These are phyloP conservation scores for Graphiopsis chlorocephala DNA, from an alignment of 2,329 filamentous ascomycete species.

Conservation along the genomic window DNA sequence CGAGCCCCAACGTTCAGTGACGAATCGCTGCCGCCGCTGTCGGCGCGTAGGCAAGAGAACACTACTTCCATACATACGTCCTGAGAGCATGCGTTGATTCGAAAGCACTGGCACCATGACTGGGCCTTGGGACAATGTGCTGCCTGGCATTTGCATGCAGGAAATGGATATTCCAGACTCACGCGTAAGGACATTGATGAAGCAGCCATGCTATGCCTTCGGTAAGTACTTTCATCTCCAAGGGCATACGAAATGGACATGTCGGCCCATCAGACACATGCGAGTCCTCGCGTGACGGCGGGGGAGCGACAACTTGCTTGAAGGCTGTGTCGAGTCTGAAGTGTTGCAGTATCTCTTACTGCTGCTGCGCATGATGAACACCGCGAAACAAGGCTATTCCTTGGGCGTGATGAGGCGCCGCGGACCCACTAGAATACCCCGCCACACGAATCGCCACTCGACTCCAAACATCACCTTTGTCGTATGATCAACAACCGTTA, in stretches of 20 bases:
- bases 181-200: too few relatives aligned
- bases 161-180: neutral
- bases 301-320: neutral
- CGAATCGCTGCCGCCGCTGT: neutral
- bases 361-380: neutral
- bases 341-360: neutral
- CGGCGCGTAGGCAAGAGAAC: neutral
- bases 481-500: slow-evolving; percentile 8
- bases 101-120: neutral
- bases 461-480: slow-evolving; percentile 1
- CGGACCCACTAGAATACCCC: slow-evolving; percentile 1
- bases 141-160: neutral
- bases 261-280: neutral
- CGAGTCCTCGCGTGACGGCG: neutral
- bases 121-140: neutral
- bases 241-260: neutral
- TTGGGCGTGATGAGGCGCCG: neutral
- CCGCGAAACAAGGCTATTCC: neutral
- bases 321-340: neutral
- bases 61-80: neutral
- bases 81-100: neutral
- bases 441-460: neutral
- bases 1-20: neutral
- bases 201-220: neutral
- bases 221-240: neutral